Evolutionary conservation across 768 basidiomycete genomes (phyloP).

Genomic region (Hericium alpestre): DNA sequence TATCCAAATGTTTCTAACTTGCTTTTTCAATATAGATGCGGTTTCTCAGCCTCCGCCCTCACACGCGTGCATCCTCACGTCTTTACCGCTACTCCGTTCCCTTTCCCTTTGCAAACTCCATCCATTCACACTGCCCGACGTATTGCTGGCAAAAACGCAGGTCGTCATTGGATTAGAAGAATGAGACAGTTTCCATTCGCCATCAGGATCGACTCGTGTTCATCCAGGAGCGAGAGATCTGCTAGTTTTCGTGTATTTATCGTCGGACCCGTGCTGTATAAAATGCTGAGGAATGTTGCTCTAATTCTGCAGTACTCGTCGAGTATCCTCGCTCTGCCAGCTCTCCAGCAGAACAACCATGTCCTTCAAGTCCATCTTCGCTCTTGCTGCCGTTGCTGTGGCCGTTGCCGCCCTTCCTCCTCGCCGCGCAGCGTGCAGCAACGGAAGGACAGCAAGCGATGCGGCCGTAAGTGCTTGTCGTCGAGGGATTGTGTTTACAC

Average conservation of each 20-base stretch:
- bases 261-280: background rate
- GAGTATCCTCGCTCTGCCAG: background rate
- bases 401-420: slow-evolving; percentile 7
- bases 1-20: too few relatives aligned
- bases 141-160: too few relatives aligned
- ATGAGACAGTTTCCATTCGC: background rate
- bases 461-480: slow-evolving; percentile 1
- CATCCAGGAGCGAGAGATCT: too few relatives aligned
- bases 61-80: too few relatives aligned
- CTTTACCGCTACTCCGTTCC: too few relatives aligned
- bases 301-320: background rate
- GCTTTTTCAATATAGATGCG: too few relatives aligned
- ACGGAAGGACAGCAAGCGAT: slow-evolving; percentile 9
- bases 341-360: background rate
- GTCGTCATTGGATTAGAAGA: background rate
- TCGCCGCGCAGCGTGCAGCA: slow-evolving; percentile 9
- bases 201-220: background rate
- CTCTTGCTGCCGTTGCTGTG: slow-evolving; percentile 3
- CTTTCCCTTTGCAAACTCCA: too few relatives aligned
- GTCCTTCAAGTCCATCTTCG: background rate
- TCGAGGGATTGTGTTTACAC: background rate
- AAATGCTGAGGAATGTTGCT: background rate
- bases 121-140: too few relatives aligned
- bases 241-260: too few relatives aligned
- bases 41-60: too few relatives aligned